Evolutionary conservation across 306 rosid species (phyloP).

Genomic region (Spatholobus suberectus): DNA sequence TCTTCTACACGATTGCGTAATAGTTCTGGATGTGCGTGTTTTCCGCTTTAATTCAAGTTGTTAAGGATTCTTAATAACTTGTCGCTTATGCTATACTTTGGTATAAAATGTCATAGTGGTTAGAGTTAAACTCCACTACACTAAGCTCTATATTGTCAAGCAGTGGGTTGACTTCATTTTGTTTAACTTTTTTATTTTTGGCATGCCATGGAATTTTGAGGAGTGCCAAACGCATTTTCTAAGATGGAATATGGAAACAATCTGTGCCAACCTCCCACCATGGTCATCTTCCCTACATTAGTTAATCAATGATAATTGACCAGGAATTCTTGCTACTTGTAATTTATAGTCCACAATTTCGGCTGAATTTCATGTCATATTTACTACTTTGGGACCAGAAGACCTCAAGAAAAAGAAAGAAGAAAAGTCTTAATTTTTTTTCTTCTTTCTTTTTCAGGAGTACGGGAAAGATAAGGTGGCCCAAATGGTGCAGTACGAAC

Average conservation of each 20-base stretch:
- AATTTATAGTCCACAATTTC: constrained; percentile 29
- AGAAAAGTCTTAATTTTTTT: not conserved
- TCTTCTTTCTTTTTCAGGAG: too few relatives aligned
- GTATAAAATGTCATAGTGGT: not conserved
- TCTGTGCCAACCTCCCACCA: constrained; percentile 20
- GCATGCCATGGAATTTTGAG: not conserved
- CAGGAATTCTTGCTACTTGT: not conserved
- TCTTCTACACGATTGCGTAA: not conserved
- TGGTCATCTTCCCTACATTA: not conserved
- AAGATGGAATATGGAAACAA: not conserved
- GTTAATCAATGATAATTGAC: not conserved
- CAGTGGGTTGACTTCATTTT: not conserved
- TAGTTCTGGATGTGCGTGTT: not conserved
- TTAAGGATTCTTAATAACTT: not conserved
- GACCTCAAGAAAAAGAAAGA: not conserved
- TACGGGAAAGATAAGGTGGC: too few relatives aligned
- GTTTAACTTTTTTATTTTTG: not conserved
- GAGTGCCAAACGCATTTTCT: constrained; percentile 34
- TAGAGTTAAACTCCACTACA: constrained; percentile 21
- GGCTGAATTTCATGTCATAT: not conserved
- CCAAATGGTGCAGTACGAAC: too few relatives aligned
- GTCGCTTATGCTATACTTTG: not conserved
- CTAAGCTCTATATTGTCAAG: not conserved
- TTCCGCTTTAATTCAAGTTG: not conserved
- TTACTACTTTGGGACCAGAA: not conserved